Evolutionary conservation across 192 early-diverging fungal genomes (phyloP), one percentile per base, ranked within the genome.

Genomic region (Coemansia sp.): DNA sequence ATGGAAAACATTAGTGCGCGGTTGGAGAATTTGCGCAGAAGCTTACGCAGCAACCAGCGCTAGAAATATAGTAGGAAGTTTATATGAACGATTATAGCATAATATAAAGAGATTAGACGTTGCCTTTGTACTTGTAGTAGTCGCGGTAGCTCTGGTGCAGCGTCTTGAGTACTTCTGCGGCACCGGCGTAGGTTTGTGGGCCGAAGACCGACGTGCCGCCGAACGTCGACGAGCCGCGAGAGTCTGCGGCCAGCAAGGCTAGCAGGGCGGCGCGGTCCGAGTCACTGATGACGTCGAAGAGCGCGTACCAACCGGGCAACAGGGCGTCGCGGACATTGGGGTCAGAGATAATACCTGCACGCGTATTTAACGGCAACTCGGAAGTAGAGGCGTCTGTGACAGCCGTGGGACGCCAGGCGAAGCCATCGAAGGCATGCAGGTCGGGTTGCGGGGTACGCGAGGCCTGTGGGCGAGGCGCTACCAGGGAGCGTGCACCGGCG

Each of bases 81-180:
- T n/a, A n/a, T n/a, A n/a, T n/a, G n/a, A n/a, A n/a, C n/a, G n/a
- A n/a, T n/a, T n/a, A n/a, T n/a, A n/a, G n/a, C n/a, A n/a, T n/a
- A n/a, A n/a, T n/a, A n/a, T 18, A 15, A 6, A 10, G 12, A 52
- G 5, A 53, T 41, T 48, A 79, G 0, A 66, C 55, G 18, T 69
- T 46, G 30, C 76, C 76, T 51, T 62, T 66, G 62, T 66, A 79
- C 57, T 73, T 72, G 66, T 69, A 73, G 17, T 61, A 69, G 24
- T 65, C 59, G 14, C 55, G 17, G 41, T 79, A 79, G 50, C 55
- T 66, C 57, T 79, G 71, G 56, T 79, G 61, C 33, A 79, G 55
- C 57, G 70, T 49, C 47, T 73, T 71, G 40, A 79, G 70, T 8
- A 79, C 57, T 30, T 73, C 76, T 3, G 57, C 30, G n/a, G 76